Evolutionary conservation across 1,284 basidiomycete genomes (phyloP).

Genomic region (Ganoderma leucocontextum): DNA sequence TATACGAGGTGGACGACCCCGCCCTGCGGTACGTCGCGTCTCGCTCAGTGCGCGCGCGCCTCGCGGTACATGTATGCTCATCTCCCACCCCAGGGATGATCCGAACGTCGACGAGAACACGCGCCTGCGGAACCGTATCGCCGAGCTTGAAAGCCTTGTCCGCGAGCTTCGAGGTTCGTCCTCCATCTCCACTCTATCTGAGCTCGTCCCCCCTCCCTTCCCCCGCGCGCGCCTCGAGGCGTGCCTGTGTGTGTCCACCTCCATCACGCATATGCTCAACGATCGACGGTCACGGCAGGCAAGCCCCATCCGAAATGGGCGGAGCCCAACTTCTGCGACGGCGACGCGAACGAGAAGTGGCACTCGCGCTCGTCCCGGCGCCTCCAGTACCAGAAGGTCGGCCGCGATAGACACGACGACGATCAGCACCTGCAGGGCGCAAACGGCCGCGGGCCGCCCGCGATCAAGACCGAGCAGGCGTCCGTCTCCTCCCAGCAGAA

Average conservation of each 20-base stretch:
- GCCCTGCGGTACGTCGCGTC: slow-evolving; percentile 67
- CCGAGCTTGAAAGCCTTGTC: slow-evolving; percentile 89
- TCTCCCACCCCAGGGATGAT: slow-evolving; percentile 69
- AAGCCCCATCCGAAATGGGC: slow-evolving; percentile 87
- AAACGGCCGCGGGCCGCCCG: slow-evolving; percentile 32
- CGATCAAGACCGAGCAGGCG: slow-evolving; percentile 47
- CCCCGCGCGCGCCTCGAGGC: slow-evolving; percentile 9
- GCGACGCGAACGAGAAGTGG: slow-evolving; percentile 83
- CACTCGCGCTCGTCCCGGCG: slow-evolving; percentile 81
- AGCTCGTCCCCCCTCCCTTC: slow-evolving; percentile 14
- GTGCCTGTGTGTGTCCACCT: neutral
- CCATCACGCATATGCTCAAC: slow-evolving; percentile 13
- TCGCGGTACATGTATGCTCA: slow-evolving; percentile 25
- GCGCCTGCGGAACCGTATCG: slow-evolving; percentile 83
- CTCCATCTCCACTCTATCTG: slow-evolving; percentile 14
- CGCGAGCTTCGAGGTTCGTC: slow-evolving; percentile 77
- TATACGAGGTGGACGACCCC: slow-evolving; percentile 92
- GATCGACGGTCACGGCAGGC: slow-evolving; percentile 50
- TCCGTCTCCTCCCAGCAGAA: slow-evolving; percentile 37
- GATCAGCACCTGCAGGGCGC: slow-evolving; percentile 15
- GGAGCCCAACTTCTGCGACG: slow-evolving; percentile 76
- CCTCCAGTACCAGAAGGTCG: slow-evolving; percentile 39
- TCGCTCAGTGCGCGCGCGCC: slow-evolving; percentile 16
- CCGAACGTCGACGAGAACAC: slow-evolving; percentile 85
- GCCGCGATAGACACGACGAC: slow-evolving; percentile 34